Base-by-base conservation (phyloP, 2,329 filamentous ascomycete species). In the Paracoccidioides lutzii region DNA sequence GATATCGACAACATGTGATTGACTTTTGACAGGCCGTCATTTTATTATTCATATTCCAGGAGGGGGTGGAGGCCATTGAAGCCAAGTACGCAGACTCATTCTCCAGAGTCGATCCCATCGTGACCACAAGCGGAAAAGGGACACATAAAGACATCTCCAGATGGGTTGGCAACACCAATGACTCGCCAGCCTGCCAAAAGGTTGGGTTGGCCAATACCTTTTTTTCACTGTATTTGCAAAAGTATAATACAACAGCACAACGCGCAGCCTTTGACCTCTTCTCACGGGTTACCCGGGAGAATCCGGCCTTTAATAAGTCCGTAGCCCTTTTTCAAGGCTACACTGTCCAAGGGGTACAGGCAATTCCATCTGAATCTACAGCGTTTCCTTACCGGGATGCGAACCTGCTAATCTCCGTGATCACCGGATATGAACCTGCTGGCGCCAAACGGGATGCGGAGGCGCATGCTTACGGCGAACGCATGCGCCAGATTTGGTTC, bases 321-420 rank as follows among this genome's bases (percentile, higher is more conserved):
- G 67, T 80, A 46, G 77, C 81, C 66, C 75, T 81, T 73, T 77
- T 81, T 54, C 79, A 82, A 61, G 76, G 76, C 3, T 82, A 81
- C 65, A 72, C 77, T 0, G 66, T 63, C 6, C 64, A 73, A 28
- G 78, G 73, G 1, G 72, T 81, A 2, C 62, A 71, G 53, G 66
- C 64, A 0, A 61, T 76, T 42, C 58, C 64, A 48, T 60, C 58
- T 32, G 62, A 64, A 8, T 68, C 70, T 1, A 70, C 72, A 3
- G 76, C 77, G 0, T 80, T 74, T 56, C 70, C 76, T 15, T 73
- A 72, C 64, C 73, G 78, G 2, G 59, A 63, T 1, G 72, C 75
- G 53, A 74, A 75, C 59, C 60, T 79, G 5, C 70, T 77, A 38
- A 58, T 60, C 14, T 62, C 65, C 0, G 65, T 67, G 0, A 52